A percentile compares a stretch with the other conserved stretches of the same genome.
phyloP scores from a whole-genome alignment of 2,329 filamentous ascomycete species.

The Fusarium buharicum region DNA sequence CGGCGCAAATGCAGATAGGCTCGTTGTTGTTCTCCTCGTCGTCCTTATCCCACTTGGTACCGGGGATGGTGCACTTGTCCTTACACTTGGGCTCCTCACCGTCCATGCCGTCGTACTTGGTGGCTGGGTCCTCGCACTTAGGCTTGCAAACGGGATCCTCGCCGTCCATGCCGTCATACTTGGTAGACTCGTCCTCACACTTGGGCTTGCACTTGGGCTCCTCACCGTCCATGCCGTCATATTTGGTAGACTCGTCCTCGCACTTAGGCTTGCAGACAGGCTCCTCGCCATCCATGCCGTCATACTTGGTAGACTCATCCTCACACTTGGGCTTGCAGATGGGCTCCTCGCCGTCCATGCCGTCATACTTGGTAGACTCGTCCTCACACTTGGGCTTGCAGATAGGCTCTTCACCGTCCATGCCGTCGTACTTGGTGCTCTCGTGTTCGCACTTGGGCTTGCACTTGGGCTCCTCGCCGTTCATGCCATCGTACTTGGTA shows the following conservation, averaged over 20 bases:
- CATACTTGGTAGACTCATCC: too few species aligned
- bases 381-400: background rate
- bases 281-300: too few species aligned
- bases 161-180: background rate
- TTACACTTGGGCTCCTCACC: background rate
- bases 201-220: background rate
- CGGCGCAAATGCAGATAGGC: background rate
- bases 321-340: too few species aligned
- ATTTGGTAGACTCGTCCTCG: background rate
- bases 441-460: too few species aligned
- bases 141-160: background rate
- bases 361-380: background rate
- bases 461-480: too few species aligned
- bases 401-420: too few species aligned
- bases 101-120: too few species aligned
- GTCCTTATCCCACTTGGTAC: background rate
- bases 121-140: too few species aligned
- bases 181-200: background rate
- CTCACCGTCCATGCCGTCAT: too few species aligned
- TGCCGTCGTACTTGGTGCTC: too few species aligned
- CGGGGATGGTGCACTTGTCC: background rate
- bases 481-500: too few species aligned
- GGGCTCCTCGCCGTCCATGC: too few species aligned
- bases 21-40: background rate
- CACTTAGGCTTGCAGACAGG: background rate